phyloP scores from a whole-genome alignment of 176 grass and related monocot genomes.

The Zea luxurians region DNA sequence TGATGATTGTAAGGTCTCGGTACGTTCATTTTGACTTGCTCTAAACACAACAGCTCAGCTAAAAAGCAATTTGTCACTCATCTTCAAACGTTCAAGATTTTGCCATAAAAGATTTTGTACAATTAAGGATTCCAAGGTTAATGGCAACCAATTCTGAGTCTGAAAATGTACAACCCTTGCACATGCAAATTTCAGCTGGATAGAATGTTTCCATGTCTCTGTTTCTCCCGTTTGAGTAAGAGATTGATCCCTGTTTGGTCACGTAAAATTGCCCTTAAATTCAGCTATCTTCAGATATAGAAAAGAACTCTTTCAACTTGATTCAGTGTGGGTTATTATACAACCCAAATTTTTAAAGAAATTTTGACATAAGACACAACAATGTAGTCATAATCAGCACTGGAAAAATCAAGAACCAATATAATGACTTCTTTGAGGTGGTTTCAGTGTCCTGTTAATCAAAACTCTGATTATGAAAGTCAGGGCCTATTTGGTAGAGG shows the following conservation, averaged over 20 bases:
- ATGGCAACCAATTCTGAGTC: background rate
- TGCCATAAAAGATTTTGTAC: background rate
- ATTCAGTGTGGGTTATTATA: background rate
- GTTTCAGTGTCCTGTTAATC: background rate
- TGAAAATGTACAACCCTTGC: background rate
- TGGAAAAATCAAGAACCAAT: background rate
- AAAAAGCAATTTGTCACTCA: background rate
- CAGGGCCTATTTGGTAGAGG: background rate
- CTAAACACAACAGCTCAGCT: background rate
- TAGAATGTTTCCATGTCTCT: background rate
- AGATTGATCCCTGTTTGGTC: background rate
- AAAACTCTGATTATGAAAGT: background rate
- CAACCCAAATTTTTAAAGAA: background rate
- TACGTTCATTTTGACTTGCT: background rate
- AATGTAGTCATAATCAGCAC: background rate
- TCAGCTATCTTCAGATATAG: background rate
- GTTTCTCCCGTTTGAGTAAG: background rate
- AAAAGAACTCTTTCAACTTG: background rate
- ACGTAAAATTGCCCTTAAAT: background rate
- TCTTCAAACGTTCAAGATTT: slow-evolving; percentile 1
- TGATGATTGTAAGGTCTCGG: background rate
- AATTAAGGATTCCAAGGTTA: background rate
- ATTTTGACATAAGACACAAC: background rate
- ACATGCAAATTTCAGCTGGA: background rate
- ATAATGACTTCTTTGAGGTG: background rate